A percentile compares a stretch with the other conserved stretches of the same genome.
These are phyloP conservation scores for Aquilaria sinensis DNA, from an alignment of 345 rosid genomes.

Conservation along the genomic window DNA sequence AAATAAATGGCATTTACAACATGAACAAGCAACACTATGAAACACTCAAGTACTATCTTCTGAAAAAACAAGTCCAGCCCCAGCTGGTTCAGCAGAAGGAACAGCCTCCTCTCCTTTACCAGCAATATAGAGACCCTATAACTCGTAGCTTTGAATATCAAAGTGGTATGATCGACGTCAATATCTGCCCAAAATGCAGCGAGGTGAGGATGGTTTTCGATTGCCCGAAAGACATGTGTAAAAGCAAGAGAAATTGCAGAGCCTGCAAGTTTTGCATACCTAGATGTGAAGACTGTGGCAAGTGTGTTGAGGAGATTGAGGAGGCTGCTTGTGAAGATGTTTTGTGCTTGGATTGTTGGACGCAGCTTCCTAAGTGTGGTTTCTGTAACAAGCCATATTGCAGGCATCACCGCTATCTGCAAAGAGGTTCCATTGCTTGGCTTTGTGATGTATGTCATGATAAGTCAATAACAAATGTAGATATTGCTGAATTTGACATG, in stretches of 20 bases:
- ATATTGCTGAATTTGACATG: too few relatives aligned
- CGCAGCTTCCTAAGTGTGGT: constrained; percentile 60
- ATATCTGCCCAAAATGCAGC: constrained; percentile 57
- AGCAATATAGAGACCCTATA: constrained; percentile 10
- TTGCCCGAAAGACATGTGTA: constrained; percentile 50
- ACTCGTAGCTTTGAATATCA: background rate
- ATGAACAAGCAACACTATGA: constrained; percentile 47
- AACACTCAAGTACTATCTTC: constrained; percentile 29
- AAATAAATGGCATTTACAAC: constrained; percentile 44
- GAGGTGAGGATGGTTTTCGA: constrained; percentile 47
- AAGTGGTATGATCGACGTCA: constrained; percentile 36
- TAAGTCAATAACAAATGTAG: constrained; percentile 3
- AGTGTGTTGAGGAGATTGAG: constrained; percentile 44
- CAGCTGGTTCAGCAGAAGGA: constrained; percentile 5
- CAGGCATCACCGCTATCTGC: constrained; percentile 24
- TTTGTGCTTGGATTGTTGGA: constrained; percentile 67
- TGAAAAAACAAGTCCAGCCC: constrained; percentile 2
- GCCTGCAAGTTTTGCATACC: constrained; percentile 59
- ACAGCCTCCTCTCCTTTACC: constrained; percentile 17
- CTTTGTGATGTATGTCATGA: constrained; percentile 50
- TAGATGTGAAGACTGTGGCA: constrained; percentile 63
- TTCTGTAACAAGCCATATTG: constrained; percentile 75
- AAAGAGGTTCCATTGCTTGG: constrained; percentile 19
- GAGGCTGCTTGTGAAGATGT: constrained; percentile 45
- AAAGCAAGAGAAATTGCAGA: constrained; percentile 29